Evolutionary conservation across 176 grass and related monocot genomes (phyloP).

Genomic region (Dendrocalamus sinicus): DNA sequence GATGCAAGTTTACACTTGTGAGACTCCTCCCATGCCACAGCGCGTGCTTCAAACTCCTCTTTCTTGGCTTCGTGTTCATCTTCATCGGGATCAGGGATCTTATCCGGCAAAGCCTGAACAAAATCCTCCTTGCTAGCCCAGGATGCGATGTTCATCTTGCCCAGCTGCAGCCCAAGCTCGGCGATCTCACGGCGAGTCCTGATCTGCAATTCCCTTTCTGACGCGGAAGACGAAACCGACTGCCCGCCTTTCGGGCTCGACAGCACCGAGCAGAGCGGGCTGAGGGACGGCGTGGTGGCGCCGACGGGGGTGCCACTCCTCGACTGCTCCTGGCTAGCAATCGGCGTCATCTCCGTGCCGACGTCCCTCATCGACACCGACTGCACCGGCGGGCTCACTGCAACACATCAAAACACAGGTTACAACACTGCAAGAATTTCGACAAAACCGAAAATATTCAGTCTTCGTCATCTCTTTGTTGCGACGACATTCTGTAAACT

Average conservation of each 20-base stretch:
- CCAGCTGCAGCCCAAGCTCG: slow-evolving; percentile 82
- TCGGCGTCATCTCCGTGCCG: slow-evolving; percentile 93
- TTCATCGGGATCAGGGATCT: slow-evolving; percentile 15
- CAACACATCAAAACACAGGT: not conserved
- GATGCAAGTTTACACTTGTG: slow-evolving; percentile 67
- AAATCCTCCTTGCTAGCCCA: slow-evolving; percentile 84
- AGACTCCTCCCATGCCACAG: slow-evolving; percentile 77
- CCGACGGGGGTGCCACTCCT: slow-evolving; percentile 76
- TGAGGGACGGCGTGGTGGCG: slow-evolving; percentile 66
- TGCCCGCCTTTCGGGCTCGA: slow-evolving; percentile 53
- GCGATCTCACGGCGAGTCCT: slow-evolving; percentile 85
- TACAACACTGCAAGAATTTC: not conserved
- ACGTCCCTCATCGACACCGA: slow-evolving; percentile 87
- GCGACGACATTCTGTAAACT: not conserved
- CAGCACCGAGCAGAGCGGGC: slow-evolving; percentile 81
- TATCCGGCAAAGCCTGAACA: slow-evolving; percentile 32
- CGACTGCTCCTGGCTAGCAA: slow-evolving; percentile 86
- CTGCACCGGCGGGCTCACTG: slow-evolving; percentile 17
- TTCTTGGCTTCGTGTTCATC: slow-evolving; percentile 23
- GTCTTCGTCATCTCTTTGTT: not conserved
- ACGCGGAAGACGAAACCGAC: slow-evolving; percentile 49
- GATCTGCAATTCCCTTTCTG: slow-evolving; percentile 76
- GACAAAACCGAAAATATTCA: not conserved
- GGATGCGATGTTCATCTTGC: slow-evolving; percentile 94
- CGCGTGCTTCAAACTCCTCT: slow-evolving; percentile 64